Evolutionary conservation across 805 yeast species (phyloP).

Genomic region (Blastobotrys robertii): DNA sequence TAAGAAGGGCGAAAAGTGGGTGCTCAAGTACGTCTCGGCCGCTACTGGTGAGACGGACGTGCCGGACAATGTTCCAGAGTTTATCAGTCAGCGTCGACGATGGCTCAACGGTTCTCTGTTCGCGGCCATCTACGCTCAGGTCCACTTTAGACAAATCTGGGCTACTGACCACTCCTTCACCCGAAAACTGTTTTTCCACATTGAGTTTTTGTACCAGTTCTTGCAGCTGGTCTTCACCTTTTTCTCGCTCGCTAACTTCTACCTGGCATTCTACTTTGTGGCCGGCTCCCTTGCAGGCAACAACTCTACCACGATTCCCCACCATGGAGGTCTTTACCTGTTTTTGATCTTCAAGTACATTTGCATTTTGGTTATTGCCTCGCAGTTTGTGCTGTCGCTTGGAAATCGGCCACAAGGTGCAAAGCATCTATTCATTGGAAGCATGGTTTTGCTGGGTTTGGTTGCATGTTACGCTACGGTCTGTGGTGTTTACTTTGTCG

Average conservation of each 20-base stretch:
- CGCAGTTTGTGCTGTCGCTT: constrained; percentile 81
- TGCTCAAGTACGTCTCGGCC: constrained; percentile 72
- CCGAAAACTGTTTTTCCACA: constrained; percentile 62
- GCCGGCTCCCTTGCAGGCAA: constrained; percentile 64
- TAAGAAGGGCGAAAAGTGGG: constrained; percentile 61
- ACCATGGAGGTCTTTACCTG: constrained; percentile 62
- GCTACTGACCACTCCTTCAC: constrained; percentile 52
- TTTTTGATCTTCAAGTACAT: constrained; percentile 82
- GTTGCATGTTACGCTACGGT: constrained; percentile 75
- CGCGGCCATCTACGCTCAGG: constrained; percentile 81
- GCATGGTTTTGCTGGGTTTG: constrained; percentile 62
- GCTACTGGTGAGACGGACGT: constrained; percentile 95
- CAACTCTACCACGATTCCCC: constrained; percentile 31
- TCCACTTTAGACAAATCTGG: constrained; percentile 72
- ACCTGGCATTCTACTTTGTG: constrained; percentile 79
- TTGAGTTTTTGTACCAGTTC: constrained; percentile 74
- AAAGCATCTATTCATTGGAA: constrained; percentile 57
- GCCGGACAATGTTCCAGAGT: constrained; percentile 78
- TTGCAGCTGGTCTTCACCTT: constrained; percentile 72
- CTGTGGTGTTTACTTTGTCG: constrained; percentile 76
- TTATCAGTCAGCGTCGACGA: constrained; percentile 84
- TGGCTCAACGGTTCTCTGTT: constrained; percentile 97
- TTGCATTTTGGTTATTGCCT: constrained; percentile 67
- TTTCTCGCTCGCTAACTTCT: constrained; percentile 88
- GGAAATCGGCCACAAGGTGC: constrained; percentile 96